These are phyloP conservation scores for Oryza australiensis DNA, from an alignment of 176 grass and related monocot species.

Conservation along the genomic window DNA sequence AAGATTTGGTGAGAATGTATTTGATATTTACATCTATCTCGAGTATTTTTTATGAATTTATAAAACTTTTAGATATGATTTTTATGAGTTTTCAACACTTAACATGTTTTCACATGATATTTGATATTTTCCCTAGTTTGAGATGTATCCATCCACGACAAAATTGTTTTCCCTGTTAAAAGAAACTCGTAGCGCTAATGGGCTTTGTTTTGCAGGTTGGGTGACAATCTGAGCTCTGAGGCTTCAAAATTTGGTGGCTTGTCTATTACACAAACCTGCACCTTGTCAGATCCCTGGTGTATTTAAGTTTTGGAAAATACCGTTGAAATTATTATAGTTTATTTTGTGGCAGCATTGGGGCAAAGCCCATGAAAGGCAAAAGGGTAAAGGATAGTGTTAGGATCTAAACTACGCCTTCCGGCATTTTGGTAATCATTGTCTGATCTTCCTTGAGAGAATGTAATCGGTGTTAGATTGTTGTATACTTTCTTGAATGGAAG, in stretches of 20 bases:
- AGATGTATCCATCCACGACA: not conserved
- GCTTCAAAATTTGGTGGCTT: constrained; percentile 11
- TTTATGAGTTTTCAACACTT: too few relatives aligned
- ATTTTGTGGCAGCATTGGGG: not conserved
- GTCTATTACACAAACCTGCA: not conserved
- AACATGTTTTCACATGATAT: too few relatives aligned
- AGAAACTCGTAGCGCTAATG: not conserved
- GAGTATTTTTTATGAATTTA: too few relatives aligned
- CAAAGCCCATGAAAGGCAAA: not conserved
- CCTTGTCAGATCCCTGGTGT: not conserved
- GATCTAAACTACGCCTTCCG: not conserved
- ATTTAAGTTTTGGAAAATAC: not conserved
- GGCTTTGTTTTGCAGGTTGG: constrained; percentile 26
- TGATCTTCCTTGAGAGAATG: not conserved
- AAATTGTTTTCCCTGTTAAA: not conserved
- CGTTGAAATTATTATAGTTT: not conserved
- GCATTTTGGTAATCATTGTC: not conserved
- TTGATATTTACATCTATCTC: too few relatives aligned
- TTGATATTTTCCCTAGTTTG: too few relatives aligned
- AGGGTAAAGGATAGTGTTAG: not conserved
- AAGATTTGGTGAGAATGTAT: too few relatives aligned
- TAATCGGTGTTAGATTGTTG: constrained; percentile 1
- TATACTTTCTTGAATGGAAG: constrained; percentile 11
- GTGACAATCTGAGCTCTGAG: not conserved
- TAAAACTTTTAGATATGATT: too few relatives aligned